These are phyloP conservation scores for Dictyostelium firmibasis DNA, from an alignment of 78 protist species.

Conservation along the genomic window DNA sequence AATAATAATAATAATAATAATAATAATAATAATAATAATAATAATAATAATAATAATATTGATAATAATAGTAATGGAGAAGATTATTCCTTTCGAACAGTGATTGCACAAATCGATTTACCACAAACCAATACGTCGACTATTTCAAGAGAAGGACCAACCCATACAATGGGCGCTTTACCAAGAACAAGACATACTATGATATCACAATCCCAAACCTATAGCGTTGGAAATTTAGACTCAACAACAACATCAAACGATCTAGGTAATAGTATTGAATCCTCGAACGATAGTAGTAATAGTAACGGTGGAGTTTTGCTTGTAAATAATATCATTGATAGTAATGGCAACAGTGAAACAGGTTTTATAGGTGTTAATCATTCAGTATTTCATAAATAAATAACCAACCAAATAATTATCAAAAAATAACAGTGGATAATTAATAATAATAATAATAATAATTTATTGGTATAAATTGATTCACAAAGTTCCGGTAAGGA, in stretches of 20 bases:
- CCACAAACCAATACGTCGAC: not conserved
- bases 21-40: too few species aligned
- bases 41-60: too few species aligned
- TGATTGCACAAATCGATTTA: slow-evolving; percentile 57
- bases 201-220: not conserved
- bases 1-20: too few species aligned
- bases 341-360: not conserved
- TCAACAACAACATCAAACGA: not conserved
- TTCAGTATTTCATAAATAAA: not conserved
- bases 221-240: not conserved
- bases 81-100: slow-evolving; percentile 15
- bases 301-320: not conserved
- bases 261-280: not conserved
- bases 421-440: not conserved
- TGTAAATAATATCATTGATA: not conserved
- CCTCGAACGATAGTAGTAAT: not conserved
- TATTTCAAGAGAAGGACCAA: not conserved
- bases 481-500: not conserved
- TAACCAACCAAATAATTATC: too few species aligned
- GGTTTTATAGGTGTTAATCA: not conserved
- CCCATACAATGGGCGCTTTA: not conserved
- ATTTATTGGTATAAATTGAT: not conserved
- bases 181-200: not conserved
- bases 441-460: not conserved
- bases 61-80: too few species aligned